phyloP scores from a whole-genome alignment of 192 early-diverging fungal genomes.

The Paraglomus occultum region DNA sequence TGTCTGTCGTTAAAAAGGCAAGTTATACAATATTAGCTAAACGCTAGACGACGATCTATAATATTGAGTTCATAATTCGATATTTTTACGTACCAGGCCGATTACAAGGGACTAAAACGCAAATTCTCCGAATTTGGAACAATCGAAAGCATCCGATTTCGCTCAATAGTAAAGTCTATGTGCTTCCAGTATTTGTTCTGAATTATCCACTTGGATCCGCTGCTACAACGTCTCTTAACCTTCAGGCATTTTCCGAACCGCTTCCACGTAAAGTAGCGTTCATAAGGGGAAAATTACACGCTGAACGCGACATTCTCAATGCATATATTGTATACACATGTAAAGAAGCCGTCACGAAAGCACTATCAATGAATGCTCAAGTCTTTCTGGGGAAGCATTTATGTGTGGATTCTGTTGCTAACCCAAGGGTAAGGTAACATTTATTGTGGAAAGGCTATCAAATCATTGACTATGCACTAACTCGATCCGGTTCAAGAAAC shows the following conservation, averaged over 20 bases:
- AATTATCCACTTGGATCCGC: conserved; percentile 29
- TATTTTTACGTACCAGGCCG: conserved; percentile 45
- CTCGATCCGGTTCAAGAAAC: conserved; percentile 40
- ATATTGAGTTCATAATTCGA: no score
- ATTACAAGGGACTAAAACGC: conserved; percentile 65
- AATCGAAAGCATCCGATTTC: conserved; percentile 85
- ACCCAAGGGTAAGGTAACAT: conserved; percentile 37
- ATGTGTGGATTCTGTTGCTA: conserved; percentile 71
- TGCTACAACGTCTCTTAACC: background rate
- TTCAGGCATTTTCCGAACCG: conserved; percentile 53
- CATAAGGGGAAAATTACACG: conserved; percentile 80
- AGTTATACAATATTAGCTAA: background rate
- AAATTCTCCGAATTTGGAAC: conserved; percentile 67
- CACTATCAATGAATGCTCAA: conserved; percentile 70
- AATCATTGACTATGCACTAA: background rate
- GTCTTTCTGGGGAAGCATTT: conserved; percentile 86
- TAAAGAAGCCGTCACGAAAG: conserved; percentile 59
- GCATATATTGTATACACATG: conserved; percentile 85
- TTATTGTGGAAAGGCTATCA: background rate
- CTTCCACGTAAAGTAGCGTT: conserved; percentile 81
- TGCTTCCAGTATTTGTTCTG: conserved; percentile 22
- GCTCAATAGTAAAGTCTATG: conserved; percentile 68
- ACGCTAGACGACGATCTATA: no score
- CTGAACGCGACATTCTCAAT: conserved; percentile 78
- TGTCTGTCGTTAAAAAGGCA: conserved; percentile 62